Base-by-base conservation (phyloP, 179 eudicot species). In the Drosera spatulata region DNA sequence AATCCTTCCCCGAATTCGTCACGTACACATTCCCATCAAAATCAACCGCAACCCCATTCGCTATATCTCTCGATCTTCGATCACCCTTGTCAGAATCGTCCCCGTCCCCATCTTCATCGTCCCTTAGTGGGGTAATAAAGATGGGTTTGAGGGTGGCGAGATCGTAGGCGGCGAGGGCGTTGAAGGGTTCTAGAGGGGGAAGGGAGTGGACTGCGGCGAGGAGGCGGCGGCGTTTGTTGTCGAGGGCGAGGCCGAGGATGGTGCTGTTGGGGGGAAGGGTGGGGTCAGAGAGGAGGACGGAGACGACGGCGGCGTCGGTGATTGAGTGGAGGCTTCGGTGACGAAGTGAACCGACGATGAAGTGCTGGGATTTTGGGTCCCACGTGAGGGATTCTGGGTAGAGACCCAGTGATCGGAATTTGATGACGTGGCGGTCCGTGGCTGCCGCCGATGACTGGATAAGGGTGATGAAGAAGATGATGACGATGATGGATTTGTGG, bases 21-120 rank as follows among this genome's bases (percentile, higher is more conserved):
- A 89, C 84, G 80, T 75, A 87, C 11, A 89, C 87, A 76, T 87
- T 82, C 46, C 95, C 95, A 50, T 61, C 50, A 61, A 58, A 70
- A 69, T 89, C 97, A 5, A 76, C 61, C 3, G 89, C 73, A 60
- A 89, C 83, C 62, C 67, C 91, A 72, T 82, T 82, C 1, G 97
- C 87, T 38, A 71, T 14, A 6, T 62, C 79, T 39, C 56, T 37
- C 41, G 72, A 3, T 22, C 33, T 22, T 22, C 33, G 33, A 22
- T 22, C 33, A 22, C 33, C 33, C 33, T 22, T 22, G 1, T 22
- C 1, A 22, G 33, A 22, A 22, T 22, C 33, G 33, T 22, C 33
- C 1, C 1, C 33, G 33, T 22, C 33, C 33, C 33, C 33, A 22
- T 22, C 33, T 22, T 22, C 33, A 59, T 61, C 49, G 60, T 68